Evolutionary conservation across 23 red algal species (phyloP).

Genomic region (Gracilaria domingensis): DNA sequence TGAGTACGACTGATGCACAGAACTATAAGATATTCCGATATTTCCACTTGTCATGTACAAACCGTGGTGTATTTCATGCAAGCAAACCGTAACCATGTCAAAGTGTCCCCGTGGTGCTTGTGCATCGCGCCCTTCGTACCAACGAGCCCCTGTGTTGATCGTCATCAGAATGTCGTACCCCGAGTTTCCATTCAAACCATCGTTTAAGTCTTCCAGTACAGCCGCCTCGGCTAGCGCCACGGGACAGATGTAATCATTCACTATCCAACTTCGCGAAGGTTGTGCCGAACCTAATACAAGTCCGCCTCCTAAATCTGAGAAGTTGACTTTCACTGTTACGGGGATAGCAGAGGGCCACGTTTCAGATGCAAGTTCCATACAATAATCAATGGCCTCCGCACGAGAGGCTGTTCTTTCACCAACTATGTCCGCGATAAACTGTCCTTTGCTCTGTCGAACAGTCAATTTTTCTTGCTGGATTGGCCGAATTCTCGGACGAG

Average conservation of each 20-base stretch:
- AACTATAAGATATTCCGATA: constrained; percentile 23
- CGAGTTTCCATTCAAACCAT: neutral
- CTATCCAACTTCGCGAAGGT: constrained; percentile 56
- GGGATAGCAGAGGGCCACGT: constrained; percentile 50
- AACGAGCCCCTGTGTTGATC: constrained; percentile 50
- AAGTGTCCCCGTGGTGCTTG: constrained; percentile 20
- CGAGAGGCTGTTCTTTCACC: constrained; percentile 21
- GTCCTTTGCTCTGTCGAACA: neutral
- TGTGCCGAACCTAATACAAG: constrained; percentile 48
- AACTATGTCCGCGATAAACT: constrained; percentile 34
- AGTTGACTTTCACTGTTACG: constrained; percentile 62
- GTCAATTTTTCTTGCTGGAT: neutral
- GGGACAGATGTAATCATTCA: constrained; percentile 60
- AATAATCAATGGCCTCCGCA: constrained; percentile 40
- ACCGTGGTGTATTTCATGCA: constrained; percentile 78
- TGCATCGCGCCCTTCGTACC: constrained; percentile 76
- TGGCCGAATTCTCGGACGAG: constrained; percentile 30
- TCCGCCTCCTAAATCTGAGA: constrained; percentile 41
- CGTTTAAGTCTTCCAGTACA: constrained; percentile 44
- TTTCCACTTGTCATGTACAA: constrained; percentile 74
- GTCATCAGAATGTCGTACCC: constrained; percentile 68
- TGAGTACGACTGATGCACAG: constrained; percentile 33
- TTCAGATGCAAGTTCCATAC: constrained; percentile 47
- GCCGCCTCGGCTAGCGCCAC: constrained; percentile 68
- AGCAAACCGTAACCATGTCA: constrained; percentile 78